Conservation (phyloP, 2,329 filamentous ascomycete species). For the Xylaria sp. region DNA sequence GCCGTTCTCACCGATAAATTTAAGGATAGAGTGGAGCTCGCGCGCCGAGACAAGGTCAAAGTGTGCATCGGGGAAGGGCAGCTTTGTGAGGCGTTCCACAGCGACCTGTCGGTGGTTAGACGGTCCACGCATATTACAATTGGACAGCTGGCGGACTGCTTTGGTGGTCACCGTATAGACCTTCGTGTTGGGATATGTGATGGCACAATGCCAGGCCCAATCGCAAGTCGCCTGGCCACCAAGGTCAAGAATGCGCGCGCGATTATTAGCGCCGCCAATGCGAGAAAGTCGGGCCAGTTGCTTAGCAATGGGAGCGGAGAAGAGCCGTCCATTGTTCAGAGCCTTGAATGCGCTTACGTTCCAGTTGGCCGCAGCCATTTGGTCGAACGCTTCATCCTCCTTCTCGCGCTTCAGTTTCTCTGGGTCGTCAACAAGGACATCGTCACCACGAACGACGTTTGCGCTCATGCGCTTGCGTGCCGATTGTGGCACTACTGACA, state of each 20-base stretch:
- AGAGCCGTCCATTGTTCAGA: constrained; percentile 72
- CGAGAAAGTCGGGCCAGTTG: constrained; percentile 67
- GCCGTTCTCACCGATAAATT: constrained; percentile 73
- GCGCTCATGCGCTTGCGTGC: constrained; percentile 77
- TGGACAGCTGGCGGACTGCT: constrained; percentile 74
- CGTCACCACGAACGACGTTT: constrained; percentile 79
- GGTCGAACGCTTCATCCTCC: constrained; percentile 81
- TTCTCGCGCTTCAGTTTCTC: constrained; percentile 75
- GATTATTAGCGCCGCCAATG: constrained; percentile 61
- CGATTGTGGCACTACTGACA: constrained; percentile 74
- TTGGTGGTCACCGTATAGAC: constrained; percentile 89
- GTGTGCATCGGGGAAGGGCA: constrained; percentile 86
- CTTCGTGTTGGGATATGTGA: constrained; percentile 85
- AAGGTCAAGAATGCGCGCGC: constrained; percentile 82
- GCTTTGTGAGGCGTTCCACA: constrained; percentile 78
- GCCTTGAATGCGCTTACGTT: constrained; percentile 70
- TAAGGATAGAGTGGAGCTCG: constrained; percentile 85
- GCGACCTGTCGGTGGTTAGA: constrained; percentile 86
- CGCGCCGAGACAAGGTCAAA: constrained; percentile 94
- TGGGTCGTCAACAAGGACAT: constrained; percentile 70
- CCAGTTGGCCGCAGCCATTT: constrained; percentile 72
- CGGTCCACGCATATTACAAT: constrained; percentile 82
- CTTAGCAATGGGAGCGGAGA: constrained; percentile 72
- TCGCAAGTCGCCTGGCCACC: constrained; percentile 87
- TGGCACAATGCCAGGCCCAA: constrained; percentile 95